Conservation (phyloP, 495 filamentous ascomycete species). For the Diplogelasinospora grovesii region DNA sequence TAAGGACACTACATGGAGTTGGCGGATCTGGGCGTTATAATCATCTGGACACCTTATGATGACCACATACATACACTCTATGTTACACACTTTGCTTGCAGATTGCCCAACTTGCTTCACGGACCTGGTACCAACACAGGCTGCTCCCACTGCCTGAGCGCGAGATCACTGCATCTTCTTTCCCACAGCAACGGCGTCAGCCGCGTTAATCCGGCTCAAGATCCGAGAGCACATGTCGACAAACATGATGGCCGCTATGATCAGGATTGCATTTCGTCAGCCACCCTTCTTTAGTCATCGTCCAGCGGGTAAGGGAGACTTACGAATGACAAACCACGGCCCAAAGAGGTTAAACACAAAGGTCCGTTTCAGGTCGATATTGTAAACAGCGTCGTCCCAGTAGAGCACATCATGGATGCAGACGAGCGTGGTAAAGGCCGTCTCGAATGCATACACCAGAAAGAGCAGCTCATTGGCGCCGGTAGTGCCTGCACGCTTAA, state of each 20-base stretch:
- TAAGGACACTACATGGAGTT: too few relatives aligned
- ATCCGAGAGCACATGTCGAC: slow-evolving; percentile 37
- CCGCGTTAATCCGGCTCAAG: slow-evolving; percentile 25
- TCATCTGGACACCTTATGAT: too few relatives aligned
- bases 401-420: slow-evolving; percentile 53
- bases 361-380: slow-evolving; percentile 45
- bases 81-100: too few relatives aligned
- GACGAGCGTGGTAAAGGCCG: slow-evolving; percentile 62
- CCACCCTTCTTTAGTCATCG: neutral
- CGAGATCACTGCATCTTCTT: slow-evolving; percentile 32
- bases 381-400: slow-evolving; percentile 44
- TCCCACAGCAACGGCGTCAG: slow-evolving; percentile 22
- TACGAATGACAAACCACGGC: slow-evolving; percentile 68
- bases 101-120: too few relatives aligned
- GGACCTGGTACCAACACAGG: too few relatives aligned
- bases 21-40: too few relatives aligned
- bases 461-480: slow-evolving; percentile 55
- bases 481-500: slow-evolving; percentile 29
- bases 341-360: slow-evolving; percentile 51
- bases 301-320: slow-evolving; percentile 26
- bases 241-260: slow-evolving; percentile 35
- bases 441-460: slow-evolving; percentile 61
- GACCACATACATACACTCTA: too few relatives aligned
- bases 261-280: too few relatives aligned
- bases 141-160: too few relatives aligned